Base-by-base conservation (phyloP, 2,329 filamentous ascomycete species). In the Fusarium goolgardi region DNA sequence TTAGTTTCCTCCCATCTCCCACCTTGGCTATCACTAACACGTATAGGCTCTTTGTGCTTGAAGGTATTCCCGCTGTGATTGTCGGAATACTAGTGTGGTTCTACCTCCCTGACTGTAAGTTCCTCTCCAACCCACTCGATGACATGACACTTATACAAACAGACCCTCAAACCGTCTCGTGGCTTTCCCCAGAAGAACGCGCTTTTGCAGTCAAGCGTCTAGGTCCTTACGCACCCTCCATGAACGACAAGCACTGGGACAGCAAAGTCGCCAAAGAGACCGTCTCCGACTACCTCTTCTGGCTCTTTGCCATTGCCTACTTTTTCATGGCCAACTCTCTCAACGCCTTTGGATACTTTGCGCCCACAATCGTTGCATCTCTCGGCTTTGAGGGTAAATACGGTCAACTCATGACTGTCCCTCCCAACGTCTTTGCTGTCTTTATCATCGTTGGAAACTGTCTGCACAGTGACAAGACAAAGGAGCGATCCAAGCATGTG, bases 41-140 rank as follows among this genome's bases (percentile, higher is more conserved):
- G 0, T 0, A 18, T 1, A 91, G 89, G 80, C 83, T 91, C 6
- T 91, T 91, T 74, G 84, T 90, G 57, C 80, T 91, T 51, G 81
- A 79, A 59, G 72, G 79, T 18, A 72, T 77, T 21, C 57, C 72
- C 21, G 69, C 76, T 39, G 57, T 79, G 51, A 53, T 78, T 29
- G 70, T 76, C n/a, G 72, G 72, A 35, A 41, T 79, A 32, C 21
- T 78, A 52, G 68, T 76, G 50, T 76, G 73, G 62, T 77, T 73
- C 67, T 75, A 69, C 59, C 71, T 72, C 27, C 77, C 77, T 2
- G 76, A 79, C 53, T 78, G 69, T 68, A 58, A 56, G 69, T 44
- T 7, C 7, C 8, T 4, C 2, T 12, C 35, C 20, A 13, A 10
- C 2, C 2, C 4, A 20, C 7, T 6, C 0, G 0, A 13, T 2